Conservation (phyloP, 2,329 filamentous ascomycete species). For the Fusarium decemcellulare region DNA sequence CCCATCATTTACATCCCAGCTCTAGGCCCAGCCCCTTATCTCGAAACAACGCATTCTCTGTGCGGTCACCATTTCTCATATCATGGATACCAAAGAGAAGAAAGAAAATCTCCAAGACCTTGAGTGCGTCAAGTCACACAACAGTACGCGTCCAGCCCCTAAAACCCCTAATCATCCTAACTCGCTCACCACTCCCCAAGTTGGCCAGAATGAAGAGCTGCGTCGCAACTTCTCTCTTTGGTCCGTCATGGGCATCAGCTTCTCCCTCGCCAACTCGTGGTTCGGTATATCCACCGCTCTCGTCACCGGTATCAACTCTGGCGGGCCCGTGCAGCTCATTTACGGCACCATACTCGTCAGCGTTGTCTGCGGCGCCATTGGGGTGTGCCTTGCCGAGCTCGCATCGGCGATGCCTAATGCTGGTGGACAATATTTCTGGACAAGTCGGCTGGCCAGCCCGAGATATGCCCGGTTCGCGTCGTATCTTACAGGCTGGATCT, state of each 20-base stretch:
- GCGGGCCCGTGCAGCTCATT: not conserved
- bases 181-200: not conserved
- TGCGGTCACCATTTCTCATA: too few relatives aligned
- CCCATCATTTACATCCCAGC: too few relatives aligned
- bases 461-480: not conserved
- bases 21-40: too few relatives aligned
- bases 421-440: not conserved
- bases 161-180: too few relatives aligned
- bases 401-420: slow-evolving; percentile 1
- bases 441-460: not conserved
- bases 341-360: not conserved
- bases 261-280: slow-evolving; percentile 26
- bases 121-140: too few relatives aligned
- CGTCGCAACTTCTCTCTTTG: slow-evolving; percentile 26
- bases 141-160: too few relatives aligned
- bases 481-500: not conserved
- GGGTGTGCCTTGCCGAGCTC: not conserved
- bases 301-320: slow-evolving; percentile 20
- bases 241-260: slow-evolving; percentile 25
- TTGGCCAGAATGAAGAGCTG: not conserved
- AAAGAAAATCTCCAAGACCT: too few relatives aligned
- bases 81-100: too few relatives aligned
- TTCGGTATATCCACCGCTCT: slow-evolving; percentile 20
- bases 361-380: not conserved
- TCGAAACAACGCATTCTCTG: too few relatives aligned